Conservation (phyloP, 2,329 filamentous ascomycete genomes). For the Diaporthe longicolla region DNA sequence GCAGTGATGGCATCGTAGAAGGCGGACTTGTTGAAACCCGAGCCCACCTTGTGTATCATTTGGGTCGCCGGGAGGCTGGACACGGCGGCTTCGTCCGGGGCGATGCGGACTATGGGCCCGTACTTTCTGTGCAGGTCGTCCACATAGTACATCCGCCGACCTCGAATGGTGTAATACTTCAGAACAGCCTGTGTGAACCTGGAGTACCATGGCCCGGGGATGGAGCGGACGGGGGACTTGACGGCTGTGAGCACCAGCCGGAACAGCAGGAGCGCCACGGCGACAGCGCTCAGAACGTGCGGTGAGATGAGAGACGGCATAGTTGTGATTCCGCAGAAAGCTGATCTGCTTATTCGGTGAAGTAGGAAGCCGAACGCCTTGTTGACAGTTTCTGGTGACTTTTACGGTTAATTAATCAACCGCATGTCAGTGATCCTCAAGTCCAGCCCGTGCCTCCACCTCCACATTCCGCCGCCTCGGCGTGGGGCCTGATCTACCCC, state of each 20-base stretch:
- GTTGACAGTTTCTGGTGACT: neutral
- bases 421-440: neutral
- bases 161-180: constrained; percentile 25
- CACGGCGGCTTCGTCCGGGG: constrained; percentile 37
- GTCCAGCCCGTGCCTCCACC: neutral
- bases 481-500: neutral
- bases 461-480: constrained; percentile 17
- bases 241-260: constrained; percentile 12
- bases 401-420: neutral
- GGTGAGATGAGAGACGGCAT: constrained; percentile 18
- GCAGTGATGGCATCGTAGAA: constrained; percentile 34
- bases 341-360: too few relatives aligned
- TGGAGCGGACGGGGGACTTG: constrained; percentile 41
- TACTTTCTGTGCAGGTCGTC: constrained; percentile 38
- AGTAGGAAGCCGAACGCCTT: too few relatives aligned
- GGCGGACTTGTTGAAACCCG: constrained; percentile 36
- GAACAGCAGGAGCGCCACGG: constrained; percentile 5
- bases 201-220: constrained; percentile 41
- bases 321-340: neutral
- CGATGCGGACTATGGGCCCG: constrained; percentile 38
- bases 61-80: constrained; percentile 16
- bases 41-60: constrained; percentile 37
- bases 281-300: constrained; percentile 1
- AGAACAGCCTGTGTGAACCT: constrained; percentile 37
- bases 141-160: constrained; percentile 39